These are phyloP conservation scores for Henningerozyma blattae DNA, from an alignment of 805 yeast species.

Conservation along the genomic window DNA sequence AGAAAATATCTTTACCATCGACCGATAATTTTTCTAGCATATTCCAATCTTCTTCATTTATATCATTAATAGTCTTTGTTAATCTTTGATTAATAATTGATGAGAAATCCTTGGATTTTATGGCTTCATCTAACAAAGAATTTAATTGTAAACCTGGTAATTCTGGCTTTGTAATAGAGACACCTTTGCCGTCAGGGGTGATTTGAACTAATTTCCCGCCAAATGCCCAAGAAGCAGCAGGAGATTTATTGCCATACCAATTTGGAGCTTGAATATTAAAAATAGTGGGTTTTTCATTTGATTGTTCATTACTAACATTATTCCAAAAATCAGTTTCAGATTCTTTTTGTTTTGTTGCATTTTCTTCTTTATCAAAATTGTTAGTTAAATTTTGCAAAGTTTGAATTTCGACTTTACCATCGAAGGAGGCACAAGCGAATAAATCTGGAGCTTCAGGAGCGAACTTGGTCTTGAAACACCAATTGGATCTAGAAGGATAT, in stretches of 20 bases:
- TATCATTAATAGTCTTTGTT: constrained; percentile 26
- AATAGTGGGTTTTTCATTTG: constrained; percentile 61
- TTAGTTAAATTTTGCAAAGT: constrained; percentile 59
- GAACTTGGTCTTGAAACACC: constrained; percentile 85
- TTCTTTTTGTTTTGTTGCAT: constrained; percentile 20
- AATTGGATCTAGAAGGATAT: constrained; percentile 84
- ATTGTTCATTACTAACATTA: constrained; percentile 52
- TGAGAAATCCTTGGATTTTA: constrained; percentile 41
- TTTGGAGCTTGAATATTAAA: constrained; percentile 66
- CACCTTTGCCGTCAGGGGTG: constrained; percentile 29
- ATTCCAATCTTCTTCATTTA: constrained; percentile 53
- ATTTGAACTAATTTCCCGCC: constrained; percentile 78
- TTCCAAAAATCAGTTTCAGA: constrained; percentile 81
- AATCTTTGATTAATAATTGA: constrained; percentile 45
- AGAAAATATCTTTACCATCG: constrained; percentile 38
- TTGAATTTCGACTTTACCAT: constrained; percentile 70
- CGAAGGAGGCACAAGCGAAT: constrained; percentile 81
- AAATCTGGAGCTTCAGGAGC: constrained; percentile 83
- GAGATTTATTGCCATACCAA: constrained; percentile 69
- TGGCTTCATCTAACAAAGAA: constrained; percentile 40
- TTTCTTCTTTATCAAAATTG: constrained; percentile 16
- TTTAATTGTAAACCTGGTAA: constrained; percentile 27
- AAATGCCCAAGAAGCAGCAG: constrained; percentile 72
- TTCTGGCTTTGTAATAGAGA: constrained; percentile 27
- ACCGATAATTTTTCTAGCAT: constrained; percentile 39